phyloP scores from a whole-genome alignment of 2,329 filamentous ascomycete species.

The Sporothrix phasma region DNA sequence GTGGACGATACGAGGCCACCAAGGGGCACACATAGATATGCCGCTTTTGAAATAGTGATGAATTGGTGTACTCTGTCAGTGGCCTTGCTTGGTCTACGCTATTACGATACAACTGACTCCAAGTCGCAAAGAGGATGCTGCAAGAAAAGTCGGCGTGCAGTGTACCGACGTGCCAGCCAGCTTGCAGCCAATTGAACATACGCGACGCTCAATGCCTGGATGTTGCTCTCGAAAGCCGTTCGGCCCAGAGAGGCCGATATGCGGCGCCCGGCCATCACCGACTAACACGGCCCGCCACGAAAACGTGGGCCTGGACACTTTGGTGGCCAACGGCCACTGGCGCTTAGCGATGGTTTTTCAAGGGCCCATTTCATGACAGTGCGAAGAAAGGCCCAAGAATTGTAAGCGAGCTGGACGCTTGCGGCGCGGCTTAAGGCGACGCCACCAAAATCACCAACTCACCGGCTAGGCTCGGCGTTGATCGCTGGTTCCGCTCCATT shows the following conservation, averaged over 20 bases:
- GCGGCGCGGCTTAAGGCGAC: neutral
- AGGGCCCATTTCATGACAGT: too few species aligned
- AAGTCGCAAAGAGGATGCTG: too few species aligned
- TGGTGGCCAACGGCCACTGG: neutral
- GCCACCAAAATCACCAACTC: neutral
- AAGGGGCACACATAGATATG: too few species aligned
- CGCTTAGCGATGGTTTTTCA: neutral
- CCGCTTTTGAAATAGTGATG: too few species aligned
- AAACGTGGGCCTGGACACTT: neutral
- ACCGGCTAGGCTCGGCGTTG: conserved; percentile 3
- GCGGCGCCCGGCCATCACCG: neutral
- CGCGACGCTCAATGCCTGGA: neutral
- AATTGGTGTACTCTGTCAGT: too few species aligned
- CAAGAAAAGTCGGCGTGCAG: too few species aligned
- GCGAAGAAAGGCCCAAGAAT: neutral
- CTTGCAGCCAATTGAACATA: too few species aligned
- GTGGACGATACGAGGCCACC: too few species aligned
- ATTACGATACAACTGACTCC: too few species aligned
- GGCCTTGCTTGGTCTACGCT: too few species aligned
- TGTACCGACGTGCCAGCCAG: too few species aligned
- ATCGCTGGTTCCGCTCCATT: neutral
- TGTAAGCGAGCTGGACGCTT: neutral
- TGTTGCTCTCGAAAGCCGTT: neutral
- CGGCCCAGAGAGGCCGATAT: neutral
- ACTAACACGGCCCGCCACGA: conserved; percentile 1